A percentile compares a stretch with the other conserved stretches of the same genome.
Conservation (phyloP, 23 red algal genomes). For the Gracilaria domingensis region DNA sequence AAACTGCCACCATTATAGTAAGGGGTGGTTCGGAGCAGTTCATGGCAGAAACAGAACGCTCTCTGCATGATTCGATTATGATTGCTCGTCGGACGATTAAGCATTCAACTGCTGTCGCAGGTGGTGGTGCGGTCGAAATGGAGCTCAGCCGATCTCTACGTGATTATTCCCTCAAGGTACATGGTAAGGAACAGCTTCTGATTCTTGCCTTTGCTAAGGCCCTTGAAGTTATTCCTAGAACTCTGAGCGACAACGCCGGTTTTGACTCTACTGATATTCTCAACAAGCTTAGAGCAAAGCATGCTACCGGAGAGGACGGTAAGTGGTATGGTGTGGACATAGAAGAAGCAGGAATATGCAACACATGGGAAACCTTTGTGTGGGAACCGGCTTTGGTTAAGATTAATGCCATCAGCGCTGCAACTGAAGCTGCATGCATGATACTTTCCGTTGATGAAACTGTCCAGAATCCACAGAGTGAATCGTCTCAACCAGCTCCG, state of each 20-base stretch:
- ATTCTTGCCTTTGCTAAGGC: conserved; percentile 91
- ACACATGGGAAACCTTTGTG: conserved; percentile 90
- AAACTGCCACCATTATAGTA: conserved; percentile 92
- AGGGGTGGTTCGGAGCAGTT: conserved; percentile 99
- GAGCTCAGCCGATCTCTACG: conserved; percentile 88
- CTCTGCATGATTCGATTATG: conserved; percentile 98
- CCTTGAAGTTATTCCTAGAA: conserved; percentile 95
- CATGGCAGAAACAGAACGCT: conserved; percentile 97
- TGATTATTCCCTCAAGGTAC: conserved; percentile 71
- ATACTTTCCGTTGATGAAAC: conserved; percentile 98
- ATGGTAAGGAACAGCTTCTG: conserved; percentile 94
- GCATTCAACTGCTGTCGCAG: conserved; percentile 86
- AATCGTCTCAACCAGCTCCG: conserved; percentile 10
- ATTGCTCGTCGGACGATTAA: conserved; percentile 96
- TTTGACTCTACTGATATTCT: conserved; percentile 97
- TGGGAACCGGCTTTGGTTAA: conserved; percentile 97
- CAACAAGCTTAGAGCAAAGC: conserved; percentile 90
- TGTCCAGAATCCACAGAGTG: conserved; percentile 84
- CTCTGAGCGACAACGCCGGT: conserved; percentile 97
- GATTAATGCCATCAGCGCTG: conserved; percentile 89
- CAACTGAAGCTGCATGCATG: conserved; percentile 97
- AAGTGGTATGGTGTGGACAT: conserved; percentile 91
- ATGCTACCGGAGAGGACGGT: conserved; percentile 76
- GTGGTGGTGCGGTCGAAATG: conserved; percentile 98
- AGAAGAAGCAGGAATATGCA: conserved; percentile 80